phyloP scores from a whole-genome alignment of 2,329 filamentous ascomycete species.

The Coniochaeta prunicola region DNA sequence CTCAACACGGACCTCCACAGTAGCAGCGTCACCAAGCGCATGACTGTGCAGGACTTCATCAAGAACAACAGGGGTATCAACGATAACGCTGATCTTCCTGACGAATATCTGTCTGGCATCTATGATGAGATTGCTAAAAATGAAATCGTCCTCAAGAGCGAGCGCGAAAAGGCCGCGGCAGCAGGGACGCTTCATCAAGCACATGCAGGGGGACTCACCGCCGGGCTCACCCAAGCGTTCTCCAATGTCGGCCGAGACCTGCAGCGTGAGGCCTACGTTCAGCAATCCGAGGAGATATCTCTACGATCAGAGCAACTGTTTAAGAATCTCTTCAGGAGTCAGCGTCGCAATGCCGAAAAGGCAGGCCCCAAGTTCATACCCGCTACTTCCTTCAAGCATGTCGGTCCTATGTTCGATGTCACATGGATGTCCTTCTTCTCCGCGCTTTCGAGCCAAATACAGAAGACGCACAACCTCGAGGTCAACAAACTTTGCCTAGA shows the following conservation, averaged over 20 bases:
- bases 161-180: constrained; percentile 82
- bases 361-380: constrained; percentile 72
- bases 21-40: constrained; percentile 71
- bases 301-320: constrained; percentile 73
- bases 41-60: constrained; percentile 97
- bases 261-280: constrained; percentile 85
- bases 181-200: constrained; percentile 53
- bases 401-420: constrained; percentile 97
- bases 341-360: constrained; percentile 71
- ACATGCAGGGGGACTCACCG: constrained; percentile 62
- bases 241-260: constrained; percentile 88
- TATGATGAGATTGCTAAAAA: constrained; percentile 88
- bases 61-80: constrained; percentile 99
- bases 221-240: constrained; percentile 79
- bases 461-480: constrained; percentile 87
- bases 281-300: constrained; percentile 90
- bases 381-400: constrained; percentile 87
- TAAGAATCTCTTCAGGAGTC: constrained; percentile 85
- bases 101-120: constrained; percentile 83
- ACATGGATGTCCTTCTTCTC: constrained; percentile 99
- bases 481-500: constrained; percentile 90
- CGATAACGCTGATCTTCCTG: constrained; percentile 85
- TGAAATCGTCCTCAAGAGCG: constrained; percentile 91
- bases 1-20: constrained; percentile 96
- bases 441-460: constrained; percentile 84